Percentiles rank a stretch among this genome's conserved stretches.
Conservation (phyloP, 176 grass and related monocot genomes). For the Musa itinerans region DNA sequence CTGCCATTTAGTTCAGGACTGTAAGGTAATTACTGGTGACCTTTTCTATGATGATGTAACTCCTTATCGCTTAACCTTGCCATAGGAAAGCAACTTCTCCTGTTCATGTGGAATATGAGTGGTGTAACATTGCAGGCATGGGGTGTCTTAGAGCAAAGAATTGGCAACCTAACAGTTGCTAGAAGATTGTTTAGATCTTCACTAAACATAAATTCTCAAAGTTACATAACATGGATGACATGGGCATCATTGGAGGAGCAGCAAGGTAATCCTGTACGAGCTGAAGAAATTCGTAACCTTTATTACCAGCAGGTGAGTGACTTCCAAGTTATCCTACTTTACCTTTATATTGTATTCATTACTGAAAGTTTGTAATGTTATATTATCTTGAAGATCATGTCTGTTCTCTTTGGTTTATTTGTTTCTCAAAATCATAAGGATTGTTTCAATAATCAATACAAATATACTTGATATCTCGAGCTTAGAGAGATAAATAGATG, state of each 20-base stretch:
- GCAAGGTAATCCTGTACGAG: slow-evolving; percentile 62
- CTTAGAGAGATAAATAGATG: not conserved
- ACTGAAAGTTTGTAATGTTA: not conserved
- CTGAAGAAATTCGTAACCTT: slow-evolving; percentile 90
- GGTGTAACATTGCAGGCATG: slow-evolving; percentile 54
- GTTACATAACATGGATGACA: slow-evolving; percentile 96
- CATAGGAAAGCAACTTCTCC: no score
- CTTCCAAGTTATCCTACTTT: slow-evolving; percentile 2
- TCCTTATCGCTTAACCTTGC: no score
- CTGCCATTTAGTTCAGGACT: no score
- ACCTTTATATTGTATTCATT: not conserved
- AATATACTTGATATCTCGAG: not conserved
- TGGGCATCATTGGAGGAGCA: slow-evolving; percentile 76
- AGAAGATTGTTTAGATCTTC: slow-evolving; percentile 85
- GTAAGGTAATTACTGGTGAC: no score
- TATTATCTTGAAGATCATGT: not conserved
- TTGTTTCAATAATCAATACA: not conserved
- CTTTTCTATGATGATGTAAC: no score
- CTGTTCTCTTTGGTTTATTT: not conserved
- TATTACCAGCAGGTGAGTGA: slow-evolving; percentile 89
- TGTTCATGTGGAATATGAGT: not conserved
- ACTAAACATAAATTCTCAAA: slow-evolving; percentile 87
- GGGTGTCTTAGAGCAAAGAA: slow-evolving; percentile 90
- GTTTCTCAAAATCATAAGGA: not conserved
- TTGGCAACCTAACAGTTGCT: slow-evolving; percentile 65